These are phyloP conservation scores for Colletotrichum shisoi DNA, from an alignment of 2,329 filamentous ascomycete species.

Conservation along the genomic window DNA sequence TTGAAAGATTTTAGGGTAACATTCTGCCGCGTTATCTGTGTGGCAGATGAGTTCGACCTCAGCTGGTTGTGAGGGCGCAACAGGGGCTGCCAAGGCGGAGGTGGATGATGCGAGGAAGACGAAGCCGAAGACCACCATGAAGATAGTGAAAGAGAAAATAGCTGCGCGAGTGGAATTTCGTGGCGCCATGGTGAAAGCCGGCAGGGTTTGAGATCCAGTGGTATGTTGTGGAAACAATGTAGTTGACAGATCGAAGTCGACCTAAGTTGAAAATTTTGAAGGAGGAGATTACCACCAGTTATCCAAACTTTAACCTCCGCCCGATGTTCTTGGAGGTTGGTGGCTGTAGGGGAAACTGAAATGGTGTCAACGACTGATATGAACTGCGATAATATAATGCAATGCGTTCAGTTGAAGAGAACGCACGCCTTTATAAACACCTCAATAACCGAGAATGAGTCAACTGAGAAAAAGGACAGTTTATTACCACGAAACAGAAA, in stretches of 20 bases:
- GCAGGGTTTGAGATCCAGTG: neutral
- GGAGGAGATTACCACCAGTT: neutral
- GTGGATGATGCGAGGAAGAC: slow-evolving; percentile 21
- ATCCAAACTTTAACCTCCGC: neutral
- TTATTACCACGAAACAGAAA: slow-evolving; percentile 36
- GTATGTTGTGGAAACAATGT: neutral
- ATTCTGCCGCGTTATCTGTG: slow-evolving; percentile 65
- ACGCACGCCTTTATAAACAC: slow-evolving; percentile 5
- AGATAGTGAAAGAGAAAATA: slow-evolving; percentile 18
- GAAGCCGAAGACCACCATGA: slow-evolving; percentile 32
- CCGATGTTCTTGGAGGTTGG: neutral
- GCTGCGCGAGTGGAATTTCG: neutral
- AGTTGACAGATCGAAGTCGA: neutral
- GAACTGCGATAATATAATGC: neutral
- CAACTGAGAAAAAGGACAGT: slow-evolving; percentile 38
- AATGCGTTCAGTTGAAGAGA: neutral
- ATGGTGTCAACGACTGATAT: neutral
- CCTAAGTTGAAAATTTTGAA: neutral
- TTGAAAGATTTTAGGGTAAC: slow-evolving; percentile 71
- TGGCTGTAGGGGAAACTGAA: neutral
- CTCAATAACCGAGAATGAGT: slow-evolving; percentile 25
- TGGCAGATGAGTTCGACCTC: slow-evolving; percentile 70
- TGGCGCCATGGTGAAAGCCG: slow-evolving; percentile 21
- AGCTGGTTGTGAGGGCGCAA: slow-evolving; percentile 46
- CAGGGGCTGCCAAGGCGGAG: slow-evolving; percentile 25